phyloP scores from a whole-genome alignment of 768 basidiomycete genomes.

The Kwoniella sp. region DNA sequence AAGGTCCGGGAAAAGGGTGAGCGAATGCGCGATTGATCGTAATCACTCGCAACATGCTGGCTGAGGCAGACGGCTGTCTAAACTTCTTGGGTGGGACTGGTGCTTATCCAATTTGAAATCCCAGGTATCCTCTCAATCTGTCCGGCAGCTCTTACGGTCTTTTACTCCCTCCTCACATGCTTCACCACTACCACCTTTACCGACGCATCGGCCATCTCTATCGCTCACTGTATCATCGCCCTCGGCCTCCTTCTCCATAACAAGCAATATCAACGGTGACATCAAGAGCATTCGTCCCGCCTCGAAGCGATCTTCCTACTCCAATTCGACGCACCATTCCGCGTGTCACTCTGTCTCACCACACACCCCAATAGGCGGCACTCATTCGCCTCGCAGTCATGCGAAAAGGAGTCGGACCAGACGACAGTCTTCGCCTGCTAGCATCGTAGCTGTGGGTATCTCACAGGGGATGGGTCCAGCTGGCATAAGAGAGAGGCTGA shows the following conservation, averaged over 20 bases:
- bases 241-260: slow-evolving; percentile 6
- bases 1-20: slow-evolving; percentile 40
- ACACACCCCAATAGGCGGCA: neutral
- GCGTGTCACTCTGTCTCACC: neutral
- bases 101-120: neutral
- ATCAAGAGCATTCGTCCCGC: neutral
- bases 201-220: neutral
- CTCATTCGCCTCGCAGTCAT: neutral
- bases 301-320: neutral
- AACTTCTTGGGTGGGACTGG: neutral
- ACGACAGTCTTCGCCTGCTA: neutral
- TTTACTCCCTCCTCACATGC: slow-evolving; percentile 13
- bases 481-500: slow-evolving; percentile 12
- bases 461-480: neutral
- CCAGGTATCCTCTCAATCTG: slow-evolving; percentile 15
- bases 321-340: neutral
- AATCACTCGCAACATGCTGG: slow-evolving; percentile 1
- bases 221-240: neutral
- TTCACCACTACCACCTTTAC: slow-evolving; percentile 4
- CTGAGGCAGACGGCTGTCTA: too few relatives aligned
- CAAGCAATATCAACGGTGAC: slow-evolving; percentile 3
- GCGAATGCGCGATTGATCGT: slow-evolving; percentile 1
- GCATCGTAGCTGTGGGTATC: neutral
- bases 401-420: too few relatives aligned
- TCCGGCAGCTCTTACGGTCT: slow-evolving; percentile 4